Base-by-base conservation (phyloP, 2,329 filamentous ascomycete genomes). In the Davidsoniella neocaledoniae region DNA sequence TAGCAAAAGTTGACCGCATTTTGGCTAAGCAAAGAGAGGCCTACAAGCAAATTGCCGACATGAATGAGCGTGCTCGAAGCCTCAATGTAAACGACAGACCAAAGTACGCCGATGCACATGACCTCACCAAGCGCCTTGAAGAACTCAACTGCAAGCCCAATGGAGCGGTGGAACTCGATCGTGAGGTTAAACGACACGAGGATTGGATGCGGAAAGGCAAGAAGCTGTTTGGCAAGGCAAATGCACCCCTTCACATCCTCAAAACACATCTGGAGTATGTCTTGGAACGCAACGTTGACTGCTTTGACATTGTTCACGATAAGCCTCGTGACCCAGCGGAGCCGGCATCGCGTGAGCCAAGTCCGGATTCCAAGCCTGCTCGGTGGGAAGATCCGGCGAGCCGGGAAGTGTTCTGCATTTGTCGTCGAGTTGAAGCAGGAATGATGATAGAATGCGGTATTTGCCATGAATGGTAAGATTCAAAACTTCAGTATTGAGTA, bases 401-500 rank as follows among this genome's bases (percentile, higher is more conserved):
- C 50, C 66, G 76, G 36, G 88, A 96, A 61, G 90, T 96, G 0
- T 98, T 96, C 63, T 98, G 91, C 64, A 94, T 98, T 57, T 98
- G 91, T 66, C 79, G 91, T 53, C 86, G 81, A 55, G 77, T 86
- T 5, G 91, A 98, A 64, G 87, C 90, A 37, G 91, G 91, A 47
- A 93, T 96, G 83, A 98, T 98, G 91, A 96, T 98, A 58, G 91
- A 98, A 65, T 98, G 91, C 62, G 91, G 96, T 62, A 72, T 95
- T 38, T 98, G 91, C 64, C 90, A 95, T 60, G 91, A 98, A 68
- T 98, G 91, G 91, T 88, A 64, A 69, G 79, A 69, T 16, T n/a
- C 2, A 46, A 14, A 23, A 42, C 21, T 37, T 4, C 9, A 14
- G 14, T 9, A 9, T 9, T 33, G 8, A 4, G 29, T 33, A 9